phyloP scores from a whole-genome alignment of 2,329 filamentous ascomycete genomes.

The Orbilia javanica region DNA sequence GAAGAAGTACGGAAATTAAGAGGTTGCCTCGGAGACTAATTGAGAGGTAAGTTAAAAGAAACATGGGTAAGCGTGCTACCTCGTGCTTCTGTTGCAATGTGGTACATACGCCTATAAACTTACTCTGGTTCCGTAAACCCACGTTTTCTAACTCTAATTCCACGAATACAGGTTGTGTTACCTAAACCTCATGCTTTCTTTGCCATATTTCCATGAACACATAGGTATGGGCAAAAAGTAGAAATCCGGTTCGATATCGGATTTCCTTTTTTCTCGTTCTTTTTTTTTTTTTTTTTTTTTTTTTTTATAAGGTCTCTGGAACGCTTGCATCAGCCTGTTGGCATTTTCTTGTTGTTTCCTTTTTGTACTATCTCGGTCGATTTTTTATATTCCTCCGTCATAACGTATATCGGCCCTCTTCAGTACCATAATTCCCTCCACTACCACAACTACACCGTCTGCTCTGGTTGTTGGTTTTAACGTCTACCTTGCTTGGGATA shows the following conservation, averaged over 20 bases:
- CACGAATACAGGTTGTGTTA: constrained; percentile 35
- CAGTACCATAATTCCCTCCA: background rate
- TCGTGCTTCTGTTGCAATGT: background rate
- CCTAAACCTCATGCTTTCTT: constrained; percentile 8
- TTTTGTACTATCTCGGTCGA: background rate
- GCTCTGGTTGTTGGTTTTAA: background rate
- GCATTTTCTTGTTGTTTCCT: constrained; percentile 1
- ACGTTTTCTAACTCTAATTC: constrained; percentile 39
- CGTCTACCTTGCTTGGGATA: constrained; percentile 27
- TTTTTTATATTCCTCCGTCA: constrained; percentile 4
- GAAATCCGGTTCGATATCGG: constrained; percentile 50
- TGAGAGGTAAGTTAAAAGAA: constrained; percentile 14
- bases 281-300: constrained; percentile 20
- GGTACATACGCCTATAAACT: background rate
- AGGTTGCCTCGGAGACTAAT: too few relatives aligned
- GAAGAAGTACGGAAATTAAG: constrained; percentile 47
- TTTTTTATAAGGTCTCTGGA: constrained; percentile 5
- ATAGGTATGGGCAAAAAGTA: background rate
- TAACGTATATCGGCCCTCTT: constrained; percentile 14
- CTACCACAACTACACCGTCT: background rate
- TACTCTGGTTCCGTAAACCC: background rate
- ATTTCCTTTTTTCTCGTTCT: constrained; percentile 18
- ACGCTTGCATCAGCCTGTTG: constrained; percentile 27
- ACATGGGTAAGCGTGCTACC: background rate
- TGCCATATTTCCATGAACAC: background rate